phyloP scores from a whole-genome alignment of 139 green algal species.

The Zygnema cylindricum region DNA sequence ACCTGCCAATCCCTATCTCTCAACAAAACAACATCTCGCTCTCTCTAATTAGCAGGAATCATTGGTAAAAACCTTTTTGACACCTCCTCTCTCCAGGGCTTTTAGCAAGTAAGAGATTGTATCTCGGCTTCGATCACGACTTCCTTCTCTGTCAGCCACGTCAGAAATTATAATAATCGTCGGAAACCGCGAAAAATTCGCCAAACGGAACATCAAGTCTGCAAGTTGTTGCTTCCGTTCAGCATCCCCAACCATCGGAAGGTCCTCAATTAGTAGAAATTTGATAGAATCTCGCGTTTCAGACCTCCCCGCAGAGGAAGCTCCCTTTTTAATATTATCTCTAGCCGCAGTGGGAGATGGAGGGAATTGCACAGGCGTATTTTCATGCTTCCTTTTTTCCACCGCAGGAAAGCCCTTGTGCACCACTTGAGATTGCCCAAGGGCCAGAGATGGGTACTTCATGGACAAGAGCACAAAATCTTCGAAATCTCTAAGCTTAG shows the following conservation, averaged over 20 bases:
- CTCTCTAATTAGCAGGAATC: too few species aligned
- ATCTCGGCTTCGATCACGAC: background rate
- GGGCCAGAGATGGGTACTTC: background rate
- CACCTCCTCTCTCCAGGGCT: background rate
- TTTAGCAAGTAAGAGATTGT: background rate
- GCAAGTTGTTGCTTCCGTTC: background rate
- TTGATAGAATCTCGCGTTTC: background rate
- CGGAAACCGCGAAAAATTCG: background rate
- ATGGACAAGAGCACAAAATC: background rate
- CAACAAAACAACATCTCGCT: too few species aligned
- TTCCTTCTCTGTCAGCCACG: background rate
- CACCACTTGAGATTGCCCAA: background rate
- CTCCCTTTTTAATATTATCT: too few species aligned
- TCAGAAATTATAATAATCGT: background rate
- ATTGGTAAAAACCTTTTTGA: background rate
- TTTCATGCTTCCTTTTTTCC: background rate
- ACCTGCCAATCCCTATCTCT: too few species aligned
- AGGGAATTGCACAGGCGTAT: too few species aligned
- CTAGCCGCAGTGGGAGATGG: too few species aligned
- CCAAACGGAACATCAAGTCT: background rate
- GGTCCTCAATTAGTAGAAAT: background rate
- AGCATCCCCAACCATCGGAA: background rate
- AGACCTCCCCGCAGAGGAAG: background rate
- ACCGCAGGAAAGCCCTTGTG: background rate
- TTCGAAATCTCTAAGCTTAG: background rate